Conservation (phyloP, 306 rosid genomes). For the Cucurbita maxima region DNA sequence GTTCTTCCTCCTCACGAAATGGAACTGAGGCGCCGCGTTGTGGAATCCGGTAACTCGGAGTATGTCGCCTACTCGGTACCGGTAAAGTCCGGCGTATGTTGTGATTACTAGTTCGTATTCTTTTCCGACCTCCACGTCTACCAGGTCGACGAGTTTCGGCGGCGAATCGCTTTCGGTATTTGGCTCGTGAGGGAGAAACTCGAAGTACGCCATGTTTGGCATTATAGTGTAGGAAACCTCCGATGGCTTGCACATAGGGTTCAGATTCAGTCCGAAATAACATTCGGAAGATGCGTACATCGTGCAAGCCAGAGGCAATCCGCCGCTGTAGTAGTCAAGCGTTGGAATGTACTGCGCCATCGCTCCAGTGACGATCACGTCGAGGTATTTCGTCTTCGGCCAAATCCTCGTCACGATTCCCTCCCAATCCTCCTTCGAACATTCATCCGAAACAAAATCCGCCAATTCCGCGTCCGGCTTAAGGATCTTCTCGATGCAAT, state of each 20-base stretch:
- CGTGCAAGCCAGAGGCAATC: slow-evolving; percentile 37
- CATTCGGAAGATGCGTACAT: slow-evolving; percentile 54
- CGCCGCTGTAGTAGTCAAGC: slow-evolving; percentile 35
- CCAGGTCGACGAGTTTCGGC: slow-evolving; percentile 21
- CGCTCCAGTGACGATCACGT: slow-evolving; percentile 48
- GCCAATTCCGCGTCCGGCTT: slow-evolving; percentile 21
- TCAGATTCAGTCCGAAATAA: slow-evolving; percentile 39
- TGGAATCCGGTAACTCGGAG: slow-evolving; percentile 52
- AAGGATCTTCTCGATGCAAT: slow-evolving; percentile 8
- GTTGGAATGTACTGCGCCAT: slow-evolving; percentile 60
- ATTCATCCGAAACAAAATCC: slow-evolving; percentile 16
- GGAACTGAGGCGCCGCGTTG: slow-evolving; percentile 54
- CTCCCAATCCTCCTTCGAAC: slow-evolving; percentile 37
- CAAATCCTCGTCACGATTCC: slow-evolving; percentile 36
- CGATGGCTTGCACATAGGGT: slow-evolving; percentile 38
- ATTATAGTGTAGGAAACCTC: slow-evolving; percentile 44
- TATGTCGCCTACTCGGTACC: slow-evolving; percentile 48
- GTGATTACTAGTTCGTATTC: slow-evolving; percentile 46
- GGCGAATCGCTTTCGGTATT: slow-evolving; percentile 4
- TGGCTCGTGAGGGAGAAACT: slow-evolving; percentile 36
- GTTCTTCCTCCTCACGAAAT: slow-evolving; percentile 44
- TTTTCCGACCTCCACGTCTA: slow-evolving; percentile 29
- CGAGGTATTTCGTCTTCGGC: slow-evolving; percentile 44
- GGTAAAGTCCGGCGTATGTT: slow-evolving; percentile 35
- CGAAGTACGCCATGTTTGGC: slow-evolving; percentile 59